phyloP scores from a whole-genome alignment of 2,329 filamentous ascomycete genomes.

The Tolypocladium amazonense region DNA sequence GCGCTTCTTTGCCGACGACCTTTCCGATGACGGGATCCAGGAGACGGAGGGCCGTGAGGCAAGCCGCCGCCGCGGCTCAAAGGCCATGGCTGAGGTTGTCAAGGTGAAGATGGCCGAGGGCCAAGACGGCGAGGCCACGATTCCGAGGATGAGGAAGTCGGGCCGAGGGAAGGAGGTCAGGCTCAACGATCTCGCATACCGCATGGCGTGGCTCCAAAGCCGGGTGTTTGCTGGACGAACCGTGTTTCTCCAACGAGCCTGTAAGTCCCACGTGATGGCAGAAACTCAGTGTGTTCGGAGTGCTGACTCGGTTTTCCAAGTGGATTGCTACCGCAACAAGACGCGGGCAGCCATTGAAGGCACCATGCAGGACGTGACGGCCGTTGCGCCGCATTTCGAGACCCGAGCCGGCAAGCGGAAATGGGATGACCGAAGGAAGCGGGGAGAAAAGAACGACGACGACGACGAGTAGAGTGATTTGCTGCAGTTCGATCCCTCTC shows the following conservation, averaged over 20 bases:
- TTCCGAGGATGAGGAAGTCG: conserved; percentile 61
- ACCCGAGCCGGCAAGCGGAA: conserved; percentile 75
- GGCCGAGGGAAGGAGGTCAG: conserved; percentile 75
- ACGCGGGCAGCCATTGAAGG: conserved; percentile 73
- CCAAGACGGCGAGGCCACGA: conserved; percentile 59
- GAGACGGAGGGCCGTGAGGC: conserved; percentile 37
- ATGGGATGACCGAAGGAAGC: conserved; percentile 50
- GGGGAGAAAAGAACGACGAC: conserved; percentile 16
- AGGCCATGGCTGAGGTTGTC: conserved; percentile 31
- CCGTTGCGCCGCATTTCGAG: conserved; percentile 76
- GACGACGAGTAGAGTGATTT: conserved; percentile 13
- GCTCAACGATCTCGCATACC: conserved; percentile 84
- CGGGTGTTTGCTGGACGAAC: conserved; percentile 79
- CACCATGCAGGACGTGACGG: conserved; percentile 62
- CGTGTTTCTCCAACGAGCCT: conserved; percentile 79
- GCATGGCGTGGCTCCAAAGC: conserved; percentile 95
- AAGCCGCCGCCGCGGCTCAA: conserved; percentile 22
- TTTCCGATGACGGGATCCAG: conserved; percentile 43
- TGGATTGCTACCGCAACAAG: conserved; percentile 92
- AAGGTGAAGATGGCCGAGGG: conserved; percentile 58
- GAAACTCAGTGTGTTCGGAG: not conserved
- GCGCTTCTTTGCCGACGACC: conserved; percentile 62
- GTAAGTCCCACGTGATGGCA: conserved; percentile 45
- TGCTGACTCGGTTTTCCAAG: conserved; percentile 31
- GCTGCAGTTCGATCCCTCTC: not conserved